Conservation (phyloP, 352 stramenopile species). For the Pythium aquatile region DNA sequence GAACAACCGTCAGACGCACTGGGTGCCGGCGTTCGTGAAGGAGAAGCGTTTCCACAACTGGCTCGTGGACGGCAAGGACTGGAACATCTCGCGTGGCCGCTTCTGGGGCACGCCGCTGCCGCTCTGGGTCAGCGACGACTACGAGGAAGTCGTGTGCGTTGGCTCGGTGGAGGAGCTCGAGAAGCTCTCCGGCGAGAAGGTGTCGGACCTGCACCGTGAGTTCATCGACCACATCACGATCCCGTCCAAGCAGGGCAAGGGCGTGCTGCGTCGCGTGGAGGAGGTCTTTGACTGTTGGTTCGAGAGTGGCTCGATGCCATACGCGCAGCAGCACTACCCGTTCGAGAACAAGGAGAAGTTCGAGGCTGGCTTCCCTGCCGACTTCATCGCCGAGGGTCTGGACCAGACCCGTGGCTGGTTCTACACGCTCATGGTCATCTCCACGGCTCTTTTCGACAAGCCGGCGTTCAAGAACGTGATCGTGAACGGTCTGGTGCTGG, state of each 20-base stretch:
- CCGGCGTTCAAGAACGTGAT: slow-evolving; percentile 99
- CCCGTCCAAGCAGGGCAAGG: slow-evolving; percentile 92
- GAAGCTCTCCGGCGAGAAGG: slow-evolving; percentile 91
- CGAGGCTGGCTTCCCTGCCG: slow-evolving; percentile 95
- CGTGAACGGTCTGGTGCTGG: slow-evolving; percentile 99
- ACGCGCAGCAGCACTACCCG: slow-evolving; percentile 99
- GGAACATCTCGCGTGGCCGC: slow-evolving; percentile 97
- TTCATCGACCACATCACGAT: slow-evolving; percentile 98
- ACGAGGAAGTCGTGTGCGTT: slow-evolving; percentile 96
- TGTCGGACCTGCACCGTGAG: slow-evolving; percentile 97
- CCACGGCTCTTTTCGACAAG: slow-evolving; percentile 98
- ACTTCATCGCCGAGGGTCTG: slow-evolving; percentile 99
- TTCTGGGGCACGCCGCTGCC: slow-evolving; percentile 99
- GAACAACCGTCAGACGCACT: slow-evolving; percentile 87
- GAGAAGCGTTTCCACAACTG: slow-evolving; percentile 99
- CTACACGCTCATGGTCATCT: slow-evolving; percentile 99
- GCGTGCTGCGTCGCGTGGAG: slow-evolving; percentile 79
- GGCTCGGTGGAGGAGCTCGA: slow-evolving; percentile 97
- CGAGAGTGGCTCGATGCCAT: slow-evolving; percentile 99
- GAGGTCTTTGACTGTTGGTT: slow-evolving; percentile 99
- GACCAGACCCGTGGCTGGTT: slow-evolving; percentile 99
- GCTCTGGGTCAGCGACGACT: slow-evolving; percentile 98
- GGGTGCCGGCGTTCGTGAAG: slow-evolving; percentile 92
- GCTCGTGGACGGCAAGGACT: slow-evolving; percentile 98
- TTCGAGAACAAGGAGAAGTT: slow-evolving; percentile 99